These are phyloP conservation scores for Cucumis sativus DNA, from an alignment of 306 rosid species.

Conservation along the genomic window Cucumber_9930_V3 NC_026657.2:33023501-33024000, in stretches of 20 bases:
- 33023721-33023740: constrained; percentile 99
- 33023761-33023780: constrained; percentile 95
- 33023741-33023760: constrained; percentile 85
- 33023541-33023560: neutral
- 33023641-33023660: constrained; percentile 91
- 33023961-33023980: constrained; percentile 59
- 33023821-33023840: constrained; percentile 95
- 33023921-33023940: constrained; percentile 7
- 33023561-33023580: neutral
- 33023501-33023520: too few relatives aligned
- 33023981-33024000: constrained; percentile 99
- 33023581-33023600: neutral
- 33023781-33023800: constrained; percentile 96
- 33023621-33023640: constrained; percentile 61
- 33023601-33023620: constrained; percentile 18
- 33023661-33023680: constrained; percentile 76
- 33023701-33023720: constrained; percentile 96
- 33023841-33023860: constrained; percentile 99
- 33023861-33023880: constrained; percentile 86
- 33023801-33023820: constrained; percentile 97
- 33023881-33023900: constrained; percentile 12
- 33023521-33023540: too few relatives aligned
- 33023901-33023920: neutral
- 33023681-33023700: constrained; percentile 83
- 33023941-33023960: neutral